phyloP scores from a whole-genome alignment of 768 basidiomycete genomes.

The Tylopilus subfusipes region DNA sequence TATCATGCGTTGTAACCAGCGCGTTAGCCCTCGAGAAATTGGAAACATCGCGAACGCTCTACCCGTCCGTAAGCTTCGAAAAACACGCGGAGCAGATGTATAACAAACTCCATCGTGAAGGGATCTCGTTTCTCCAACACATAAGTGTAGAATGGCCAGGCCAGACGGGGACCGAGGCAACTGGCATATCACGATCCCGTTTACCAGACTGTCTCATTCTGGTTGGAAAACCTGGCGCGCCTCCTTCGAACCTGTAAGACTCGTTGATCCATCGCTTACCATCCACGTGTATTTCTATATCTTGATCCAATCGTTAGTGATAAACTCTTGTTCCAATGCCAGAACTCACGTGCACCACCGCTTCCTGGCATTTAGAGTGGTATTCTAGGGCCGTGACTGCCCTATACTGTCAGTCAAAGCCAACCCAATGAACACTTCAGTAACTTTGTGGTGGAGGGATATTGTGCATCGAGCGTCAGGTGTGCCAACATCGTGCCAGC shows the following conservation, averaged over 20 bases:
- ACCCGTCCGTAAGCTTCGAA: no score
- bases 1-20: neutral
- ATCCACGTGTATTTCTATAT: no score
- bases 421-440: neutral
- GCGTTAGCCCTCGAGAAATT: neutral
- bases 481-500: neutral
- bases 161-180: neutral
- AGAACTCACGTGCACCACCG: neutral
- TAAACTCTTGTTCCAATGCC: neutral
- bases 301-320: conserved; percentile 1
- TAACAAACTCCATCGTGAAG: neutral
- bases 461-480: neutral
- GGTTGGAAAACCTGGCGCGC: no score
- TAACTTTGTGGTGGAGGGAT: neutral
- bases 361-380: neutral
- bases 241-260: no score
- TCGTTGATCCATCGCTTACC: no score
- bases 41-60: neutral
- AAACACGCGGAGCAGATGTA: no score
- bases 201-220: no score
- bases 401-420: neutral
- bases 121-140: neutral
- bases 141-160: neutral
- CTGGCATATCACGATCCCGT: neutral
- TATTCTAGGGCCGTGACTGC: neutral